Evolutionary conservation across 768 basidiomycete genomes (phyloP), one percentile per base, ranked within the genome.

Genomic region (Mrakia frigida): DNA sequence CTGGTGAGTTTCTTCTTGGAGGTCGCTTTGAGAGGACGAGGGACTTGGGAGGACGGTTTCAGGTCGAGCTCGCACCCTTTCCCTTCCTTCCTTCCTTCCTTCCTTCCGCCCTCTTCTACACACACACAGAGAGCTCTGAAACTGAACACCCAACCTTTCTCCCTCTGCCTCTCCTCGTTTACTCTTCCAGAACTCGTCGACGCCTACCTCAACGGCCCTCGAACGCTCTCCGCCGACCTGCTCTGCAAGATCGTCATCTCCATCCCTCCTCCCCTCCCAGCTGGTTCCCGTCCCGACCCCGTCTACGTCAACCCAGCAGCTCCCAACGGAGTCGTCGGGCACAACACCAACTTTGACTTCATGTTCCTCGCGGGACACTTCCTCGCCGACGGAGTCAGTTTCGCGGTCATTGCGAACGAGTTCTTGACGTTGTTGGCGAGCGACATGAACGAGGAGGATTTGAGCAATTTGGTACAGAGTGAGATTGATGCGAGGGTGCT

Each of bases 331-430:
- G 81, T 82, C 11, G 70, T 81, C 37, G 79, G 79, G 70, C 76
- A 79, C n/a, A 79, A 74, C 67, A 82, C 73, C 43, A 82, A 87
- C 72, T 89, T 86, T 80, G 88, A 93, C 80, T 83, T 93, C 73
- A 84, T 92, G 78, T 87, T 94, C 68, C 90, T 89, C 79, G 89
- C 90, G 5, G 88, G 90, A 10, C 93, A 94, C 81, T 93, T 90
- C 82, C 82, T 93, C 67, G 92, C 92, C 28, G 93, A 94, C 81
- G 93, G 93, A 31, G 92, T 93, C 89, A 90, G 92, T 1, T 86
- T 93, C 25, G 92, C 93, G 83, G 86, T 88, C 77, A 91, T 90
- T 78, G 91, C 90, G 35, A 92, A 92, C 82, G 91, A 93, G 79
- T 89, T 93, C 81, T 90, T 93, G 81, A 82, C 84, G 25, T 84